Evolutionary conservation across 306 rosid genomes (phyloP), one percentile per base, ranked within the genome.

Genomic region (Pachyrhizus erosus): DNA sequence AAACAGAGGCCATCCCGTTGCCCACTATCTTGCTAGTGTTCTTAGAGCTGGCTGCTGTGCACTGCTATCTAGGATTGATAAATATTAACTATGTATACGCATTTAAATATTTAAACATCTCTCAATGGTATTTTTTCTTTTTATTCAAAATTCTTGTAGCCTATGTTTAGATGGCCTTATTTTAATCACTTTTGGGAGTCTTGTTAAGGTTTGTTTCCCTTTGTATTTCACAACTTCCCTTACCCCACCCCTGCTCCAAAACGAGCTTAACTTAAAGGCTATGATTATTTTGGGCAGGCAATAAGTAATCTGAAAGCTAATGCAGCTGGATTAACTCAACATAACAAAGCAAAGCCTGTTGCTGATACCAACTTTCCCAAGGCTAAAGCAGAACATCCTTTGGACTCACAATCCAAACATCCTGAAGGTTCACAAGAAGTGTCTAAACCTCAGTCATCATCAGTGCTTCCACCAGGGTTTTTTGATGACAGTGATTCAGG

Each of bases 401-500:
- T 80, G 23, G 86, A 79, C 46, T 72, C 91, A 70, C 87, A 68
- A 67, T 70, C 40, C 57, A 76, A 84, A 73, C 14, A 49, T 27
- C 84, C 92, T 12, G 76, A 81, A 70, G 18, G 15, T 43, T 85
- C 93, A 37, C 73, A 73, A 65, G 89, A 85, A 81, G 67, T 66
- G 10, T 72, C 77, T 54, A 89, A 82, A 86, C 76, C 87, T 76
- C 93, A 82, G 72, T 48, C 85, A 2, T 89, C 98, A 27, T 88
- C 97, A 1, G 91, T 81, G 88, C 98, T 96, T 81, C 99, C 98
- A 77, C 90, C 99, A 2, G 84, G 91, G 72, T 96, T 96, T 87
- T 96, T 96, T 33, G 94, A 96, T 68, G 78, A 86, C 80, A 87
- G 67, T 79, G 89, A 84, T 61, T 72, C 87, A 17, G 79, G 86